These are phyloP conservation scores for Yarrowia divulgata DNA, from an alignment of 805 yeast genomes.

Conservation along the genomic window DNA sequence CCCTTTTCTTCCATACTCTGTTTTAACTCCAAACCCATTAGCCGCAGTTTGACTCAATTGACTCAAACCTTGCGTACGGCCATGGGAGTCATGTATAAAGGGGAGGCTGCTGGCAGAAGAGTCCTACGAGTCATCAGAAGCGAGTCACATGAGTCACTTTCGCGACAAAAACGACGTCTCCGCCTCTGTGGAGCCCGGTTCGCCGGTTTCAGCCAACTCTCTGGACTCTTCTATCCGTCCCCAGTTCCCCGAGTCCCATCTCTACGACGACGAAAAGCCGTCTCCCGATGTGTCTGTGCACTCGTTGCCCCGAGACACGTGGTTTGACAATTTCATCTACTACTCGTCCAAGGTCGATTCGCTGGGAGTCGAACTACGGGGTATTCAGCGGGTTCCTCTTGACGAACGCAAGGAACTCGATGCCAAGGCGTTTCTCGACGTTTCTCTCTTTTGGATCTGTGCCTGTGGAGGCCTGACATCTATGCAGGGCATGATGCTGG, in stretches of 20 bases:
- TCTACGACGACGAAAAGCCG: conserved; percentile 6
- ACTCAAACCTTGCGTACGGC: conserved; percentile 28
- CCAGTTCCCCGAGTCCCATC: conserved; percentile 5
- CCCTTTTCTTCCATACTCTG: too few species aligned
- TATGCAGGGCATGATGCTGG: conserved; percentile 81
- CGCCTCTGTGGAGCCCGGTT: not conserved
- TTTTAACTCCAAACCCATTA: not conserved
- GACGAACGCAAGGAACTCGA: conserved; percentile 58
- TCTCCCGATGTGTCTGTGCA: conserved; percentile 17
- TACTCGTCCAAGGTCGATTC: conserved; percentile 56
- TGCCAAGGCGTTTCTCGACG: conserved; percentile 48
- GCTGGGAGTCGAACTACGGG: conserved; percentile 75
- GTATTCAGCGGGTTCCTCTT: conserved; percentile 77
- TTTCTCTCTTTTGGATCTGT: conserved; percentile 79
- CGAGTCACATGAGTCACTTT: conserved; percentile 5
- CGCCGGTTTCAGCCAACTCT: not conserved
- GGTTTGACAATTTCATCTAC: conserved; percentile 41
- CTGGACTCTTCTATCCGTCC: conserved; percentile 10
- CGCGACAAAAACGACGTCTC: not conserved
- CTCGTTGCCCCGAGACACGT: conserved; percentile 20
- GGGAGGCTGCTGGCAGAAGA: not conserved
- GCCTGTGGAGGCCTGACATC: conserved; percentile 91
- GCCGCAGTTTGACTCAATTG: conserved; percentile 25
- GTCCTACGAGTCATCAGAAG: not conserved
- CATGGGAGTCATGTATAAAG: conserved; percentile 29